Base-by-base conservation (phyloP, 2,329 filamentous ascomycete species). In the Hawksworthiomyces lignivorus region DNA sequence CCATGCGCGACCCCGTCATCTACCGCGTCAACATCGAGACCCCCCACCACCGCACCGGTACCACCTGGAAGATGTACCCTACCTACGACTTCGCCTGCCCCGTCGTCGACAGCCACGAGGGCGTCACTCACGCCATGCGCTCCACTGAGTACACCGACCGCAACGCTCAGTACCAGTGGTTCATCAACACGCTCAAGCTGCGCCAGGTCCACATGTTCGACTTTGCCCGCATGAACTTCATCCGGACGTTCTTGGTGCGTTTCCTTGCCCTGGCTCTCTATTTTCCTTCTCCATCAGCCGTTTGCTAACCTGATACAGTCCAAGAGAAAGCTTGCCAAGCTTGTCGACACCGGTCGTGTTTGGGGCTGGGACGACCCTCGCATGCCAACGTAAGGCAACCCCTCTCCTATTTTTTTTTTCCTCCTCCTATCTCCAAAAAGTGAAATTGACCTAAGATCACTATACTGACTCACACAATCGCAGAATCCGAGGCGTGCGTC, bases 1-100 rank as follows among this genome's bases (percentile, higher is more conserved):
- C 92, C 40, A 82, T 97, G 77, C 78, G 92, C 51, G 92, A 98
- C 62, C 92, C 92, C 11, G 89, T 97, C 63, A 94, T 98, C 62
- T 97, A 96, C 73, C 82, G 92, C 52, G 48, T 50, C 76, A 95
- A 94, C 59, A 55, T 69, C 47, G 70, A 72, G 44, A 68, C 70
- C 36, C 53, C 70, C 17, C 84, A 92, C 62, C 86, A 92, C 67
- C 80, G 86, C 52, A 92, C 86, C 2, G 85, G 85, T 24, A 75
- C 69, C 44, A 78, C 72, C 48, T 90, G 85, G 84, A 90, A 89
- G 67, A 82, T 87, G 58, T 90, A 90, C 64, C 85, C 85, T 26
- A 90, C 83, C 50, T 92, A 92, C 68, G 86, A 92, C 61, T 87
- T 90, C 58, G 85, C 84, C 49, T 88, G 84, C 63, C 86, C 86